These are phyloP conservation scores for Trichoderma parareesei DNA, from an alignment of 495 filamentous ascomycete genomes.

Conservation along the genomic window DNA sequence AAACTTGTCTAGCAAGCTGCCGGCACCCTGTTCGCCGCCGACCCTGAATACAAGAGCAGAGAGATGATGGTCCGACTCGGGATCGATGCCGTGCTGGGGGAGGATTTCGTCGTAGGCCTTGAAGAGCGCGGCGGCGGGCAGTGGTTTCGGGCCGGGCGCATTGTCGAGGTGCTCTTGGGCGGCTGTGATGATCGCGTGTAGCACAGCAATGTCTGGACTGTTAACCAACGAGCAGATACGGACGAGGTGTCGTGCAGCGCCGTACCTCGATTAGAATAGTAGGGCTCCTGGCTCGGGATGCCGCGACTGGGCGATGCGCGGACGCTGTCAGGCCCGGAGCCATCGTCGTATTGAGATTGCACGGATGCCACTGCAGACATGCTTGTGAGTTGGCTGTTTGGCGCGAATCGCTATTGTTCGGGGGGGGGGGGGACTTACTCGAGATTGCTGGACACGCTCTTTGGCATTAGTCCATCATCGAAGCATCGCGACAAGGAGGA, in stretches of 20 bases:
- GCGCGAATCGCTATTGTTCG: background rate
- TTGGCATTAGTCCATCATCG: background rate
- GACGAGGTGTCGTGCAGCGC: background rate
- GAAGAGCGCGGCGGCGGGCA: constrained; percentile 69
- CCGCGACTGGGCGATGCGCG: constrained; percentile 1
- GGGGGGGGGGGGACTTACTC: background rate
- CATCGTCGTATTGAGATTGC: background rate
- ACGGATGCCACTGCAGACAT: background rate
- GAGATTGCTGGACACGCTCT: background rate
- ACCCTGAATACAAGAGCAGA: constrained; percentile 67
- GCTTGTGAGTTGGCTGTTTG: background rate
- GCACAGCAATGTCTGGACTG: constrained; percentile 7
- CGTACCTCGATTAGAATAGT: constrained; percentile 11
- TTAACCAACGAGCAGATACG: background rate
- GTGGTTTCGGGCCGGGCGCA: constrained; percentile 14
- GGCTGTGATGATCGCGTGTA: constrained; percentile 9
- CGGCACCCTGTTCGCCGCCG: constrained; percentile 34
- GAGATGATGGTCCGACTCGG: constrained; percentile 59
- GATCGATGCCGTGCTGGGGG: constrained; percentile 51
- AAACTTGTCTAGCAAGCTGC: constrained; percentile 56
- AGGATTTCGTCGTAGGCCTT: constrained; percentile 62
- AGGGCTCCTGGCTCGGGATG: background rate
- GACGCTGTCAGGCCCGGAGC: background rate
- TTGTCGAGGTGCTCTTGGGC: constrained; percentile 8
- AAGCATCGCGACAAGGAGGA: background rate